These are phyloP conservation scores for Bigelowiella natans DNA, from an alignment of 78 protist genomes.

Conservation along the genomic window DNA sequence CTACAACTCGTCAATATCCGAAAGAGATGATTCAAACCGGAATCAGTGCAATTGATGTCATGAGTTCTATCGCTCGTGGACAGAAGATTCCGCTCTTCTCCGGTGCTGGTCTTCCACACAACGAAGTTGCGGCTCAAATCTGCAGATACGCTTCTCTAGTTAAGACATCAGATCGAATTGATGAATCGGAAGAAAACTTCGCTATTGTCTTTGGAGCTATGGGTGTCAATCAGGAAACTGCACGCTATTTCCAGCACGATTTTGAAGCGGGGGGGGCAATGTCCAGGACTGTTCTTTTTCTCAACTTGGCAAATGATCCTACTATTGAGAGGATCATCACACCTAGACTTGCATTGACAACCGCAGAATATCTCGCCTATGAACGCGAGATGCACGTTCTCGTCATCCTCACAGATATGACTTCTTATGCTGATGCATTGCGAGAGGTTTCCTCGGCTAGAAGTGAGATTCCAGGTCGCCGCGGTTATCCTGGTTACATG, in stretches of 20 bases:
- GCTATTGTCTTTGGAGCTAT: constrained; percentile 99
- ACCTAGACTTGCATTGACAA: constrained; percentile 54
- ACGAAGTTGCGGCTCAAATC: constrained; percentile 97
- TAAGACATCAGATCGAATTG: constrained; percentile 54
- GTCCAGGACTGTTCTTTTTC: constrained; percentile 69
- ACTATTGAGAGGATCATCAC: constrained; percentile 99
- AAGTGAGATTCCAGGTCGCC: constrained; percentile 86
- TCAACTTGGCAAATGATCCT: constrained; percentile 99
- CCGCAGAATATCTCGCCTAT: constrained; percentile 82
- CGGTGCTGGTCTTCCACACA: constrained; percentile 98
- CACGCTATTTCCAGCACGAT: constrained; percentile 90
- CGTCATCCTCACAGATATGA: constrained; percentile 98
- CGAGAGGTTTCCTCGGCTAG: constrained; percentile 95
- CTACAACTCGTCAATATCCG: constrained; percentile 90
- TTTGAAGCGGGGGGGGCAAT: constrained; percentile 94
- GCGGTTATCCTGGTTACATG: constrained; percentile 99
- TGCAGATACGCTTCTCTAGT: constrained; percentile 57
- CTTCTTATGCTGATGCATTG: constrained; percentile 98
- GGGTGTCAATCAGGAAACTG: constrained; percentile 97
- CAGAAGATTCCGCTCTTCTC: constrained; percentile 99
- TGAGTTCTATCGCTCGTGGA: constrained; percentile 98
- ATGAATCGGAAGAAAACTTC: constrained; percentile 83
- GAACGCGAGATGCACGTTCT: constrained; percentile 97
- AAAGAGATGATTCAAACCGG: constrained; percentile 99
- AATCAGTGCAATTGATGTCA: constrained; percentile 94